Conservation (phyloP, 208 protist species). For the Trypanosoma boissoni region DNA sequence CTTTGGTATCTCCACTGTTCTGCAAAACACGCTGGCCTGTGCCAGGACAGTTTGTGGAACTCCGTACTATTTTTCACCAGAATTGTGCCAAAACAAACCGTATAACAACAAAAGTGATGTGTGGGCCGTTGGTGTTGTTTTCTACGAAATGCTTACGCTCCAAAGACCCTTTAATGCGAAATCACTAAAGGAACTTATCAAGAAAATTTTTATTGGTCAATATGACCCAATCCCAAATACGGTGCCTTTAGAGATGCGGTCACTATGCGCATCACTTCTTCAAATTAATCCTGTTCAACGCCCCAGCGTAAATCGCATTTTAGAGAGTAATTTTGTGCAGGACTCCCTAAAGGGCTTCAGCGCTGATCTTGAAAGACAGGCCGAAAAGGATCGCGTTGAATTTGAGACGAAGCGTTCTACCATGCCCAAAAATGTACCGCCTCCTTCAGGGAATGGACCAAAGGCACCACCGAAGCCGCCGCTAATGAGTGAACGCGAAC, state of each 20-base stretch:
- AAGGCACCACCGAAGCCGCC: slow-evolving; percentile 24
- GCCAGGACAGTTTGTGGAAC: slow-evolving; percentile 94
- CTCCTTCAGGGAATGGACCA: slow-evolving; percentile 19
- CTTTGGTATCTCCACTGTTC: slow-evolving; percentile 92
- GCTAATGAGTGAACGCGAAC: slow-evolving; percentile 76
- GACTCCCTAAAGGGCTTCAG: slow-evolving; percentile 75
- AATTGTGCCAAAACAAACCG: slow-evolving; percentile 93
- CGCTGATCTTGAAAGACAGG: slow-evolving; percentile 79
- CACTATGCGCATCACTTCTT: slow-evolving; percentile 74
- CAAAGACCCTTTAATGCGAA: slow-evolving; percentile 88
- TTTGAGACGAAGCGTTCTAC: slow-evolving; percentile 43
- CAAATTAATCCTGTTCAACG: slow-evolving; percentile 80
- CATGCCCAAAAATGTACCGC: slow-evolving; percentile 10
- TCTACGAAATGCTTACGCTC: slow-evolving; percentile 91
- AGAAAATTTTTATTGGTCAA: slow-evolving; percentile 86
- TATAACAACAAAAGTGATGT: slow-evolving; percentile 95
- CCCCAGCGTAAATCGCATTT: slow-evolving; percentile 87
- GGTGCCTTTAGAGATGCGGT: slow-evolving; percentile 76
- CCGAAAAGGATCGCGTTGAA: slow-evolving; percentile 76
- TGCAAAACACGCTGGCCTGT: slow-evolving; percentile 91
- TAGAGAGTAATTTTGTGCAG: slow-evolving; percentile 85
- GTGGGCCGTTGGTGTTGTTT: slow-evolving; percentile 90
- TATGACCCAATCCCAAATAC: slow-evolving; percentile 83
- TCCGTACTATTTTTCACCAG: slow-evolving; percentile 96
- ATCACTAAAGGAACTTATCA: slow-evolving; percentile 87